Percentiles rank a stretch among this genome's conserved stretches.
Conservation (phyloP, 2,329 filamentous ascomycete species). For the Clonostachys sp. region DNA sequence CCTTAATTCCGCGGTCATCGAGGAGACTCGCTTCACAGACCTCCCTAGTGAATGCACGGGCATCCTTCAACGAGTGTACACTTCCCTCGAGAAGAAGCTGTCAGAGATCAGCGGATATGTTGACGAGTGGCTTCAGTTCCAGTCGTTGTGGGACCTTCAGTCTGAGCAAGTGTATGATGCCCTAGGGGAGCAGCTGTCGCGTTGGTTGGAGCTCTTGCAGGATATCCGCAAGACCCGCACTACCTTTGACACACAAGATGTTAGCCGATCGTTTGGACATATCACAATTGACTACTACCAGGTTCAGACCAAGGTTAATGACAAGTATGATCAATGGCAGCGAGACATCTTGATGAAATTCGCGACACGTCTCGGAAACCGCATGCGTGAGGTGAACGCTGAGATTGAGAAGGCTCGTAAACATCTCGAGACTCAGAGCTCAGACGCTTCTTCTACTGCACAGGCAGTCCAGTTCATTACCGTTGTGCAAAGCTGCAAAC, state of each 20-base stretch:
- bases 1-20: slow-evolving; percentile 60
- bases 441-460: slow-evolving; percentile 91
- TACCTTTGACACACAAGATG: slow-evolving; percentile 96
- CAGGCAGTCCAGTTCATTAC: slow-evolving; percentile 99
- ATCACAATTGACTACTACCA: slow-evolving; percentile 97
- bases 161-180: slow-evolving; percentile 92
- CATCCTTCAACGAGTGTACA: slow-evolving; percentile 75
- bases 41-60: slow-evolving; percentile 80
- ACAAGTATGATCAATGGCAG: slow-evolving; percentile 99
- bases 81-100: slow-evolving; percentile 78
- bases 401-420: slow-evolving; percentile 88
- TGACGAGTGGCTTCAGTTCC: slow-evolving; percentile 97
- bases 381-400: slow-evolving; percentile 87
- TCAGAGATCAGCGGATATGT: slow-evolving; percentile 79
- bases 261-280: slow-evolving; percentile 88
- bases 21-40: slow-evolving; percentile 73
- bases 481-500: slow-evolving; percentile 92
- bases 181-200: slow-evolving; percentile 83
- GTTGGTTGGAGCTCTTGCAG: slow-evolving; percentile 93
- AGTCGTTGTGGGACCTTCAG: slow-evolving; percentile 96
- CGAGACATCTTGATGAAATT: slow-evolving; percentile 95
- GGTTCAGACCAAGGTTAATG: slow-evolving; percentile 97
- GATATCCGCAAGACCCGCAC: slow-evolving; percentile 93
- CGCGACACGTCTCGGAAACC: slow-evolving; percentile 78
- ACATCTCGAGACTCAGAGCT: slow-evolving; percentile 85